Conservation (phyloP, 495 filamentous ascomycete genomes). For the Chaetomium fimeti region DNA sequence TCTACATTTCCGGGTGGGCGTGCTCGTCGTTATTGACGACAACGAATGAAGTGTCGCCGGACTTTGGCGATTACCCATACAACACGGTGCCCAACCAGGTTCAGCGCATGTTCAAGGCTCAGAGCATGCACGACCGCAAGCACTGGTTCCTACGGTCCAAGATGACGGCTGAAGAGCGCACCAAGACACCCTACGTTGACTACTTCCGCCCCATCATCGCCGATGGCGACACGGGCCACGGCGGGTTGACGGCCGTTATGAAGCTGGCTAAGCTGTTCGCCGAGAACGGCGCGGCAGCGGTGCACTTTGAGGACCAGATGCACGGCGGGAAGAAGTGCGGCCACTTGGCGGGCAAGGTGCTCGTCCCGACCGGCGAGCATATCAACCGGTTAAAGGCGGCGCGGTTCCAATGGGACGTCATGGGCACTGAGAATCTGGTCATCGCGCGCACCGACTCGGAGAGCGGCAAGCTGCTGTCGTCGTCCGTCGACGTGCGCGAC, state of each 20-base stretch:
- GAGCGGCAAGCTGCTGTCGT: slow-evolving; percentile 84
- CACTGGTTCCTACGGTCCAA: slow-evolving; percentile 83
- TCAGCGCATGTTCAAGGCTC: slow-evolving; percentile 90
- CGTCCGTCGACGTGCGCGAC: slow-evolving; percentile 86
- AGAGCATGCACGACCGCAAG: slow-evolving; percentile 93
- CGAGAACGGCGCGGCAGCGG: slow-evolving; percentile 94
- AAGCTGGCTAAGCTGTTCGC: slow-evolving; percentile 98
- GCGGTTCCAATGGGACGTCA: slow-evolving; percentile 96
- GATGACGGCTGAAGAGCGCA: slow-evolving; percentile 67
- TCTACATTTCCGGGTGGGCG: slow-evolving; percentile 96
- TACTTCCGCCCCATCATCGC: slow-evolving; percentile 93
- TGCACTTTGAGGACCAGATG: slow-evolving; percentile 96
- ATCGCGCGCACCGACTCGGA: slow-evolving; percentile 96
- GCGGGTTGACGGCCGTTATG: slow-evolving; percentile 85
- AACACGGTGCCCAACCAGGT: slow-evolving; percentile 99
- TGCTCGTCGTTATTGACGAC: slow-evolving; percentile 88
- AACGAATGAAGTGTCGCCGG: slow-evolving; percentile 94
- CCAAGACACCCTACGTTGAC: slow-evolving; percentile 77
- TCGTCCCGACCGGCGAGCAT: slow-evolving; percentile 92
- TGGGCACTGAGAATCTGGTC: slow-evolving; percentile 90
- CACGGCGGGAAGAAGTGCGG: slow-evolving; percentile 99
- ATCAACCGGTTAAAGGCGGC: slow-evolving; percentile 91
- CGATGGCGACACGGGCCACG: slow-evolving; percentile 96
- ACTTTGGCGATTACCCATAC: slow-evolving; percentile 98
- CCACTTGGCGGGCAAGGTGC: slow-evolving; percentile 92